Evolutionary conservation across 768 basidiomycete genomes (phyloP), one percentile per base, ranked within the genome.

Genomic region (Mycena vitilis): DNA sequence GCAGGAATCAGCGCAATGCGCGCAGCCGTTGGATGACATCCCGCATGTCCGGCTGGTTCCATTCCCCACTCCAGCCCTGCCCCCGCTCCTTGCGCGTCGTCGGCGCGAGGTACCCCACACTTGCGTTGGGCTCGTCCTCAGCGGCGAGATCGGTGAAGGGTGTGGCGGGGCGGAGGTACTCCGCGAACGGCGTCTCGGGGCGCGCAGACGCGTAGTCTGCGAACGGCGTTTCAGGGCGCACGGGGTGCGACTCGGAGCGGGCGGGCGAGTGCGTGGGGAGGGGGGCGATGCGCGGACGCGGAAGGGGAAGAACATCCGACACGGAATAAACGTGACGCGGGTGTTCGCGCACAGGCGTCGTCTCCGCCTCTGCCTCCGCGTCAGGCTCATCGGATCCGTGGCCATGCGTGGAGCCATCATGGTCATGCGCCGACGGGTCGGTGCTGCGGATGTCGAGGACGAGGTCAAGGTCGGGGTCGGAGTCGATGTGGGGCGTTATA

Each of bases 21-120:
- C 44, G 66, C 69, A 76, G 68, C 71, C 74, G 75, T 34, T 69
- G 63, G 15, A 76, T 75, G 23, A 76, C 76, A n/a, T 74, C 67
- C 63, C 69, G 72, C 60, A 76, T 76, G 58, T 74, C 71, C 15
- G 62, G 60, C 66, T 73, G 72, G 51, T 76, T 76, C 76, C 76
- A 76, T 65, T 76, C 76, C 20, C 76, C 76, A 62, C 76, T 76
- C 76, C 76, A 76, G 36, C 74, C 76, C 49, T 72, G 69, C 58
- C 65, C 68, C 53, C 66, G 72, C 67, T 75, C 75, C 44, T 61
- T 70, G 54, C 75, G 77, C 73, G 38, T 78, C 59, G 12, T 52
- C 62, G 75, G 75, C 9, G 74, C 12, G 13, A 66, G 57, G 34
- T 18, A 47, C 40, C 9, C 23, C 20, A 38, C 23, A n/a, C 37